Base-by-base conservation (phyloP, 805 yeast genomes). In the Myxozyma neglecta region DNA sequence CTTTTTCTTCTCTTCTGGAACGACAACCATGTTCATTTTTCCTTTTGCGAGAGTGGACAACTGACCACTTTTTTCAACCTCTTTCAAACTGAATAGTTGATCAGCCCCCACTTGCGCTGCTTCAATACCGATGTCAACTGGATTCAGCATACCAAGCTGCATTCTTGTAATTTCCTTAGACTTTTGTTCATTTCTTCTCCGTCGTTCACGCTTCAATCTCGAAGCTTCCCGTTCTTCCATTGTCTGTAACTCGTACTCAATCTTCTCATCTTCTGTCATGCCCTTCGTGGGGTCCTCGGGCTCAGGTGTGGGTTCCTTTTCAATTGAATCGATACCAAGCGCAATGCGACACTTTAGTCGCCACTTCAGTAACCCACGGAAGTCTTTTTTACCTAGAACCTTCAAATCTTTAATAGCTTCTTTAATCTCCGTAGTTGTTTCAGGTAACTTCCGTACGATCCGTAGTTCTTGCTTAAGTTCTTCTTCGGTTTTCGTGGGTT, bases 141-240 rank as follows among this genome's bases (percentile, higher is more conserved):
- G 97, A 6, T 97, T 89, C 61, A 89, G 79, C 97, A 94, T 92
- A 74, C 89, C 90, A 93, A 94, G 87, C 77, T 94, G 97, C 89
- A 90, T 87, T 78, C 98, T 84, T 53, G 82, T 80, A 52, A 93
- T 83, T 72, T 93, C 97, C 74, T 88, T 89, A 73, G 90, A 97
- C 71, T 90, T 90, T 65, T 75, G 67, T 75, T 92, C 97, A 73
- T 94, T 91, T 57, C 83, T 83, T 69, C 81, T 85, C 74, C 97
- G 86, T 75, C 86, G 89, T 68, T 88, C 96, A 71, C 97, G 85
- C 74, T 87, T 92, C 52, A 76, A 76, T 68, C 85, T 84, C 66
- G 85, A 81, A 68, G 84, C 81, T 67, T 88, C 90, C 68, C 83
- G 88, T 35, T 85, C 90, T 58, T 85, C 82, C 68, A 92, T 75